phyloP scores from a whole-genome alignment of 352 stramenopile species.

The Pythium phragmiticola region DNA sequence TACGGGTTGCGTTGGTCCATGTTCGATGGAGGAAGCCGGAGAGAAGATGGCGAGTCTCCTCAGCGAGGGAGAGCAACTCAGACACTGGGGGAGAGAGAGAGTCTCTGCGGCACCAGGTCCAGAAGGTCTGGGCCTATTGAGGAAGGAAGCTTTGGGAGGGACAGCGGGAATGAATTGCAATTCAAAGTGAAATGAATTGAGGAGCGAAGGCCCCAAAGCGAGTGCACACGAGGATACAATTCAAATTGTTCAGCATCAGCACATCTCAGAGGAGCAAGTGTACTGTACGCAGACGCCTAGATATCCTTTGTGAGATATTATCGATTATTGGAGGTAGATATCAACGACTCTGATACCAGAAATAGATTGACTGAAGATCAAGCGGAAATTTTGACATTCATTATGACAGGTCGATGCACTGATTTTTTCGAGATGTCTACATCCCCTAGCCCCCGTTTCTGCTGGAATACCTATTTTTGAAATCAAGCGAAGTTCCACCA shows the following conservation, averaged over 20 bases:
- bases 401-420: too few species aligned
- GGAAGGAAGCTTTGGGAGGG: slow-evolving; percentile 4
- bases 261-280: neutral
- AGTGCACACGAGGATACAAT: neutral
- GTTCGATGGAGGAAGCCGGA: neutral
- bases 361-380: too few species aligned
- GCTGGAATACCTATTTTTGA: neutral
- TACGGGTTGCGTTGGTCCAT: slow-evolving; percentile 75
- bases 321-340: too few species aligned
- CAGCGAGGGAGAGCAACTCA: slow-evolving; percentile 6
- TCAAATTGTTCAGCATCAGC: slow-evolving; percentile 5
- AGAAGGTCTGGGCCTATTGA: neutral
- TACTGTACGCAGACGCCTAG: too few species aligned
- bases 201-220: too few species aligned
- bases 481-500: neutral
- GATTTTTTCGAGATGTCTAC: too few species aligned
- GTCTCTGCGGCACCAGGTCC: neutral
- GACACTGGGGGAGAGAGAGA: slow-evolving; percentile 15
- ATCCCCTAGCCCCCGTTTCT: too few species aligned
- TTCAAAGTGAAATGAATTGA: too few species aligned
- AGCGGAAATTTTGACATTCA: too few species aligned
- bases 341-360: too few species aligned
- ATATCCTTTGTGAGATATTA: too few species aligned
- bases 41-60: neutral
- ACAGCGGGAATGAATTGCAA: neutral